Evolutionary conservation across 2,329 filamentous ascomycete genomes (phyloP), one percentile per base, ranked within the genome.

Genomic region (Chalara sp.): DNA sequence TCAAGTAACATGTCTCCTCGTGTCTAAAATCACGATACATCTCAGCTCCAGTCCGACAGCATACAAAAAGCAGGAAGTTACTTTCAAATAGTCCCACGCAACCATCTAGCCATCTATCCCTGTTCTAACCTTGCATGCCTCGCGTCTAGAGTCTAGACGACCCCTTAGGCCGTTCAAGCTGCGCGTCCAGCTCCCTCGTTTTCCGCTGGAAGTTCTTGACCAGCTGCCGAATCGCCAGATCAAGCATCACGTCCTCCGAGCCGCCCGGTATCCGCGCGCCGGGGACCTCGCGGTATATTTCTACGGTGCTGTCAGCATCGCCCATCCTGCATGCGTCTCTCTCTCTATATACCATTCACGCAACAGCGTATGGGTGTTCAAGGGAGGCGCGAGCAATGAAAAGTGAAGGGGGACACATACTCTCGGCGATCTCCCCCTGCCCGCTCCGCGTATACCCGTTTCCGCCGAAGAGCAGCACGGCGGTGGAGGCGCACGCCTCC

Each of bases 201-300:
- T 82, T 78, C 10, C 67, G 70, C 60, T 79, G 72, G 63, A 81
- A 88, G 45, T 86, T 78, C 72, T 88, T 87, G 37, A 86, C 81
- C 52, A 88, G 66, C 65, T 89, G 85, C 11, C 85, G 70, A 3
- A 89, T 76, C 1, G 81, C 80, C 40, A 89, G 68, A 67, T 89
- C 85, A 8, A 87, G 69, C 69, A 89, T 73, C 2, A 89, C 84
- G 63, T 89, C 86, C 63, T 89, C 86, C 5, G 78, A 83, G 1
- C 86, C 85, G 47, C 85, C 85, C 0, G 83, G 82, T 43, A 86
- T 82, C 39, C 79, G 69, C 1, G 76, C 72, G 1, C 78, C 80
- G 1, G 80, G 79, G 0, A 85, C 81, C 60, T 87, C 82, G 29
- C 81, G 74, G 58, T 79, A 80, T 41, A 85, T 80, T 56, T 75